These are phyloP conservation scores for Poa pratensis DNA, from an alignment of 176 grass and related monocot genomes.

Conservation along the genomic window DNA sequence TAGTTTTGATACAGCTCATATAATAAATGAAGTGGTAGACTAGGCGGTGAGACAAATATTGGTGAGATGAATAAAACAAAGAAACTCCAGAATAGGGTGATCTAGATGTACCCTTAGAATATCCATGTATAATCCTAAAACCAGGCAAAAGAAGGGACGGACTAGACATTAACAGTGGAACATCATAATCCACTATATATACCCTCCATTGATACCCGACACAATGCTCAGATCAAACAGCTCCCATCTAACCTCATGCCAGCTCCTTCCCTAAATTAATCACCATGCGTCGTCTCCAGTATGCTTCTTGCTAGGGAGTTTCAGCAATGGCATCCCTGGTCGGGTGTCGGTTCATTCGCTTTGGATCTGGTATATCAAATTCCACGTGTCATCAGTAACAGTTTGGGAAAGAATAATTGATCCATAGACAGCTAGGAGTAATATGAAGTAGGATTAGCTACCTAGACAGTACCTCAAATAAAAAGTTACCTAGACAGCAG, in stretches of 20 bases:
- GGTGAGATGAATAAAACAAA: background rate
- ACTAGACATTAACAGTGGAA: background rate
- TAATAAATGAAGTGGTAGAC: too few species aligned
- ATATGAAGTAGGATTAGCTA: background rate
- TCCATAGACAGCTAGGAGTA: background rate
- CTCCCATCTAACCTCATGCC: background rate
- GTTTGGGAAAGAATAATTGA: constrained; percentile 2
- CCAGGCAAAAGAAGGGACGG: too few species aligned
- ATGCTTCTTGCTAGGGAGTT: constrained; percentile 3
- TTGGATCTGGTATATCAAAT: background rate
- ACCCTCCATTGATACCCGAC: background rate
- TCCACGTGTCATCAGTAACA: background rate
- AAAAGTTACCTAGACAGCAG: background rate
- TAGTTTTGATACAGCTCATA: too few species aligned
- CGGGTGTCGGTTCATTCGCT: background rate
- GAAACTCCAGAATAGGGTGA: background rate
- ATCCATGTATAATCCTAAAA: too few species aligned
- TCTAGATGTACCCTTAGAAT: background rate
- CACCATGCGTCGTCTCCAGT: background rate
- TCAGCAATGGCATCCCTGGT: background rate
- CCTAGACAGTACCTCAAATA: too few species aligned
- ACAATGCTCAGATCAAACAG: background rate
- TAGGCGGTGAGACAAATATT: background rate
- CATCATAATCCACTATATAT: background rate
- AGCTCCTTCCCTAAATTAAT: background rate